A percentile compares a stretch with the other conserved stretches of the same genome.
phyloP scores from a whole-genome alignment of 106 monocot genomes.

The Cymbidium sinense region DNA sequence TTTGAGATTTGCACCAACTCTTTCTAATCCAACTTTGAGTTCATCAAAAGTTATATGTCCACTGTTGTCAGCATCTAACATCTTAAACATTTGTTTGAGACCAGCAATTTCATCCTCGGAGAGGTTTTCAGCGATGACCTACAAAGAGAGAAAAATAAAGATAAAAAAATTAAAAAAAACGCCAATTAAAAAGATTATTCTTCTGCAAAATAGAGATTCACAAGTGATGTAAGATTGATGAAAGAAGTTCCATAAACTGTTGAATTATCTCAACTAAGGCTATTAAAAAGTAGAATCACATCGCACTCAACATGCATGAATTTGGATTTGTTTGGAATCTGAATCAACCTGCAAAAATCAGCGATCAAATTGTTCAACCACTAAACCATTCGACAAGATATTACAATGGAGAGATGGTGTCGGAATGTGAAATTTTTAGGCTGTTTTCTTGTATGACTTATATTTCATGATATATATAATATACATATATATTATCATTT shows the following conservation, averaged over 20 bases:
- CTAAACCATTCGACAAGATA: too few species aligned
- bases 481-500: too few species aligned
- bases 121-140: slow-evolving; percentile 30
- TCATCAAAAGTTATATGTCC: slow-evolving; percentile 32
- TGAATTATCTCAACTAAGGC: too few species aligned
- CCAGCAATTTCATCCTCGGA: slow-evolving; percentile 35
- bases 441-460: too few species aligned
- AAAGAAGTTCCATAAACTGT: background rate
- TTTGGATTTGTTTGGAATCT: too few species aligned
- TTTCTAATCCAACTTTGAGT: slow-evolving; percentile 26
- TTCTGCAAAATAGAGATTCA: background rate
- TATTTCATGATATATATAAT: too few species aligned
- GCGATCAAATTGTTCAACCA: too few species aligned
- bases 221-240: background rate
- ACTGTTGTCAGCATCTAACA: slow-evolving; percentile 31
- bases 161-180: background rate
- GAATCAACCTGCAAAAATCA: too few species aligned
- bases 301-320: too few species aligned
- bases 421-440: too few species aligned
- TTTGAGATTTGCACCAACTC: slow-evolving; percentile 21
- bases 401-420: too few species aligned
- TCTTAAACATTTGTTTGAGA: slow-evolving; percentile 29
- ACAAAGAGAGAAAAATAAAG: background rate
- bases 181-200: too few species aligned
- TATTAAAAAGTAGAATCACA: background rate